These are phyloP conservation scores for Cenococcum geophilum DNA, from an alignment of 495 filamentous ascomycete species.

Conservation along the genomic window DNA sequence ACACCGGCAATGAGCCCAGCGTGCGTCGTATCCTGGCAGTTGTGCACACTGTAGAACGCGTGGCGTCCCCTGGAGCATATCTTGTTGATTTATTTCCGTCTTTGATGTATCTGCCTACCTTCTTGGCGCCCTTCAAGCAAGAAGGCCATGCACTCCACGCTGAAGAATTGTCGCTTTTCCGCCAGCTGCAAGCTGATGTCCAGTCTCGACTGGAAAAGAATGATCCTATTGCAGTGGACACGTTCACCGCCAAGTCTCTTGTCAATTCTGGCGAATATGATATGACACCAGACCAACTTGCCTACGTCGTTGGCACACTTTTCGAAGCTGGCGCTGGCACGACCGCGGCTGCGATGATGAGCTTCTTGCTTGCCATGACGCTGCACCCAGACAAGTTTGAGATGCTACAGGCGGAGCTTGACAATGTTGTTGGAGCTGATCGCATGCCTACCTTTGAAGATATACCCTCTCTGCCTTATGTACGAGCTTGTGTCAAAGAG, in stretches of 20 bases:
- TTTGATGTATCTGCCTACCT: conserved; percentile 22
- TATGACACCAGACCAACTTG: conserved; percentile 28
- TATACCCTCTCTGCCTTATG: conserved; percentile 28
- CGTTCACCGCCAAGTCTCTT: too few relatives aligned
- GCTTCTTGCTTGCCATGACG: conserved; percentile 31
- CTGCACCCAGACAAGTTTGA: conserved; percentile 23
- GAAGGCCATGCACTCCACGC: conserved; percentile 25
- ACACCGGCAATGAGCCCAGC: conserved; percentile 24
- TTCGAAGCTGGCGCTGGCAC: conserved; percentile 37
- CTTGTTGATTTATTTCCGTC: conserved; percentile 29
- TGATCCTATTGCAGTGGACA: too few relatives aligned
- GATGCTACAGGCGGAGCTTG: conserved; percentile 33
- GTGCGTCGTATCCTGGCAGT: conserved; percentile 29
- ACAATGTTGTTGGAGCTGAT: conserved; percentile 29
- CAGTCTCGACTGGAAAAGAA: conserved; percentile 28
- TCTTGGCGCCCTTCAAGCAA: conserved; percentile 23
- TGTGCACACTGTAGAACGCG: conserved; percentile 26
- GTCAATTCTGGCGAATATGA: conserved; percentile 28
- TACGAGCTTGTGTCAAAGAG: conserved; percentile 31
- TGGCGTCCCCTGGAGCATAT: conserved; percentile 29
- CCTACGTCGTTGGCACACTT: conserved; percentile 31
- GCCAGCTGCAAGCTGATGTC: too few relatives aligned
- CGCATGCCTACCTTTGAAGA: conserved; percentile 32
- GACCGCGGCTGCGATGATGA: conserved; percentile 31
- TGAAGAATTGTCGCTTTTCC: too few relatives aligned